A percentile compares a stretch with the other conserved stretches of the same genome.
These are phyloP conservation scores for Leccinum subatratum DNA, from an alignment of 1,284 basidiomycete genomes.

Conservation along the genomic window DNA sequence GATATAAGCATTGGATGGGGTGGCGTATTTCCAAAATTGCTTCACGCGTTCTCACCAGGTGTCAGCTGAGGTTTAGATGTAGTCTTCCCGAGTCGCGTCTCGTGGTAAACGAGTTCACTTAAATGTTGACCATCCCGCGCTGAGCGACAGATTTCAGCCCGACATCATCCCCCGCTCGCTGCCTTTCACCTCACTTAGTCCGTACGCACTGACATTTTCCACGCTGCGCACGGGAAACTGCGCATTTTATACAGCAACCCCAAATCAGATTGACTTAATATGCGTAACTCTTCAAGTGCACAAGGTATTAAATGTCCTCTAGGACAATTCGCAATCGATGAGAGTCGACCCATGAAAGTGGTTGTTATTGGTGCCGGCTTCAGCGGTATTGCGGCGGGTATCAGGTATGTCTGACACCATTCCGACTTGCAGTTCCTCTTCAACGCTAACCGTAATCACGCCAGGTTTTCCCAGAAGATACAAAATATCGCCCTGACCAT, in stretches of 20 bases:
- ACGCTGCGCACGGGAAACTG: not conserved
- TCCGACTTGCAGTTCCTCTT: not conserved
- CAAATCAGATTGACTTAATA: not conserved
- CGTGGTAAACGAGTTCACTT: not conserved
- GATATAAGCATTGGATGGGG: constrained; percentile 60
- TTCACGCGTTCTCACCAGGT: constrained; percentile 2
- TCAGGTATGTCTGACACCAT: constrained; percentile 35
- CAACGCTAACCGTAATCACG: not conserved
- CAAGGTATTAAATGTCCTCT: not conserved
- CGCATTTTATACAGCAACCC: not conserved
- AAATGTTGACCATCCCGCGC: not conserved
- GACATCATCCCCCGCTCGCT: not conserved
- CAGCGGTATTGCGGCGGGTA: constrained; percentile 40
- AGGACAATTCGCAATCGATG: constrained; percentile 20
- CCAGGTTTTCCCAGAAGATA: constrained; percentile 50
- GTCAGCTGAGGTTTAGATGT: not conserved
- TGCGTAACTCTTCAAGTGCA: not conserved
- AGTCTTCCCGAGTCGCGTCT: not conserved
- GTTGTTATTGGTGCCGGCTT: constrained; percentile 20
- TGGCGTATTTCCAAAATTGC: constrained; percentile 36
- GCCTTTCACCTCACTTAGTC: not conserved
- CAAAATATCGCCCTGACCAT: constrained; percentile 52
- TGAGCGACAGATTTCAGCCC: not conserved
- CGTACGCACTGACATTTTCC: not conserved
- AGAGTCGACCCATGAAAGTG: constrained; percentile 16